phyloP scores from a whole-genome alignment of 331 rosid genomes.

The Acacia concinna region DNA sequence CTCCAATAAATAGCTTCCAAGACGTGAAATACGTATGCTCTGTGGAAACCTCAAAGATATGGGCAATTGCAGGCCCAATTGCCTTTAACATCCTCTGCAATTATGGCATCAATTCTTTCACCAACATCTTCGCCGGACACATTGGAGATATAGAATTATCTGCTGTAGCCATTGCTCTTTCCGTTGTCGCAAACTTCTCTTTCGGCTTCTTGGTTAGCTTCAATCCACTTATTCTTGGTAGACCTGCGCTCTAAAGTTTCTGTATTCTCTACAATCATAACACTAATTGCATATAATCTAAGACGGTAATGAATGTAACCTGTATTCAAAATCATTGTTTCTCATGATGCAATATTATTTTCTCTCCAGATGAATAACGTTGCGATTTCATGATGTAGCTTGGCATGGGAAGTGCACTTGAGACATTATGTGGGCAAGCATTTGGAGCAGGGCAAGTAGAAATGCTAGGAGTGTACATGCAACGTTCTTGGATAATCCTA shows the following conservation, averaged over 20 bases:
- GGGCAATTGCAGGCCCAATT: conserved; percentile 82
- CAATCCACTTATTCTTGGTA: background rate
- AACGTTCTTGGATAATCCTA: conserved; percentile 80
- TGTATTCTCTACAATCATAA: background rate
- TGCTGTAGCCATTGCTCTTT: conserved; percentile 70
- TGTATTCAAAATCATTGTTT: background rate
- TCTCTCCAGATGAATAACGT: too few species aligned
- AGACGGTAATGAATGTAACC: background rate
- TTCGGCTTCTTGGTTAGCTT: conserved; percentile 85
- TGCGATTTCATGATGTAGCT: conserved; percentile 41
- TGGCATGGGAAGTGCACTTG: conserved; percentile 96
- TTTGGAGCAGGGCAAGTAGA: conserved; percentile 90
- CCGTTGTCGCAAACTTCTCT: conserved; percentile 76
- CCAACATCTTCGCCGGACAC: conserved; percentile 78
- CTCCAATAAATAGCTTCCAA: conserved; percentile 17
- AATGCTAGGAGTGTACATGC: conserved; percentile 88
- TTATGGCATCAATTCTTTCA: conserved; percentile 75
- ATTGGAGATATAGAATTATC: conserved; percentile 80
- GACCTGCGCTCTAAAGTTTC: background rate
- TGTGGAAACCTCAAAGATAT: conserved; percentile 58
- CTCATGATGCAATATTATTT: too few species aligned
- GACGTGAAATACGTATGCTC: conserved; percentile 41
- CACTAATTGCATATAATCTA: background rate
- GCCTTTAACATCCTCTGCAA: conserved; percentile 77
- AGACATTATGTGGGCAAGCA: conserved; percentile 94